A percentile compares a stretch with the other conserved stretches of the same genome.
These are phyloP conservation scores for Aureobasidium sp. DNA, from an alignment of 2,329 filamentous ascomycete genomes.

Conservation along the genomic window DNA sequence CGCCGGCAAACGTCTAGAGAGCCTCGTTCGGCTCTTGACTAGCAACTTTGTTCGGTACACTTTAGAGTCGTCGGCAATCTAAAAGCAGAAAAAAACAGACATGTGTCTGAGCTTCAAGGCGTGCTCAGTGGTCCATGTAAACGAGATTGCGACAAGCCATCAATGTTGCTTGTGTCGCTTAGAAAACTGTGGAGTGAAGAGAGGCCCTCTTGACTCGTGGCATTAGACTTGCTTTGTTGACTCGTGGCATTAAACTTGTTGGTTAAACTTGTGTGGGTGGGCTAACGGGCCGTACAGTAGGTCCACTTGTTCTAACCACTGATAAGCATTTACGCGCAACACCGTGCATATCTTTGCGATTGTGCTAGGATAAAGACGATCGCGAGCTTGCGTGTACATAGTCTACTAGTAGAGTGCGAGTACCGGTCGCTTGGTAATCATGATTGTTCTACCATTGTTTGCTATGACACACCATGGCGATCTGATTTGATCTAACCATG, in stretches of 20 bases:
- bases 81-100: not conserved
- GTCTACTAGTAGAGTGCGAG: not conserved
- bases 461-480: not conserved
- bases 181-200: not conserved
- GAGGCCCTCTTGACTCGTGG: not conserved
- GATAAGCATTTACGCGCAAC: not conserved
- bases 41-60: not conserved
- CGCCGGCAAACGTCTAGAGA: too few relatives aligned
- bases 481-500: not conserved
- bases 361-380: not conserved
- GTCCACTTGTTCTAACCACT: not conserved
- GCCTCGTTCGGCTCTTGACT: not conserved
- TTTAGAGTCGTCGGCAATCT: not conserved
- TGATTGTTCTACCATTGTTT: not conserved
- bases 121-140: not conserved
- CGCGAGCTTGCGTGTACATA: not conserved
- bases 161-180: not conserved
- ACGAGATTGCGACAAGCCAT: not conserved
- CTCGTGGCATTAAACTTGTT: not conserved
- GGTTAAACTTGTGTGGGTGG: not conserved
- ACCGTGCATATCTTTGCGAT: not conserved
- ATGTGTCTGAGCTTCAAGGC: not conserved
- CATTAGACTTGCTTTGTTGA: not conserved
- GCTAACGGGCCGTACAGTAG: not conserved
- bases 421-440: not conserved